A percentile compares a stretch with the other conserved stretches of the same genome.
These are phyloP conservation scores for Picea engelmannii DNA, from an alignment of 83 land plant genomes.

Conservation along the genomic window DNA sequence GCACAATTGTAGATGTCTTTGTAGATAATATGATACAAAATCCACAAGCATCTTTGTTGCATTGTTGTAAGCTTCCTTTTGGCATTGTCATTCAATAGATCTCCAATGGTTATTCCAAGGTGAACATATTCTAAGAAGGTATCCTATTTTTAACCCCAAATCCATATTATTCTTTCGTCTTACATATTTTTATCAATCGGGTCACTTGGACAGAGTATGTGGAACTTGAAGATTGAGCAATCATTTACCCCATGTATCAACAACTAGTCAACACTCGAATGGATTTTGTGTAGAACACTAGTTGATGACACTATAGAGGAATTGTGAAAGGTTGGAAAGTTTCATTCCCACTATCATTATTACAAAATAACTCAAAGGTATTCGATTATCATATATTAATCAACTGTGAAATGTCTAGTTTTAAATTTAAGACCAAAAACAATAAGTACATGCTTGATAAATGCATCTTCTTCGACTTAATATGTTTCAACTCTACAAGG, in stretches of 20 bases:
- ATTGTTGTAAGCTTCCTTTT: conserved; percentile 29
- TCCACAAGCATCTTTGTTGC: background rate
- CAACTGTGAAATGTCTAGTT: too few species aligned
- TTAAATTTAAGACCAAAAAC: too few species aligned
- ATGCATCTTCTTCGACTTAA: background rate
- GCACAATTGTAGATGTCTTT: conserved; percentile 55
- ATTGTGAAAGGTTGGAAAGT: conserved; percentile 80
- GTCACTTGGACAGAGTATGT: conserved; percentile 81
- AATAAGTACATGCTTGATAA: background rate
- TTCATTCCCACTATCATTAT: conserved; percentile 60
- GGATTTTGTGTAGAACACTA: conserved; percentile 82
- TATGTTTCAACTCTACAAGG: too few species aligned
- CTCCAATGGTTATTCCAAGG: conserved; percentile 47
- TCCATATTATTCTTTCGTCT: background rate
- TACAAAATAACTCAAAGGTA: conserved; percentile 67
- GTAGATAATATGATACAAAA: conserved; percentile 20
- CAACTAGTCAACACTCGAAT: conserved; percentile 55
- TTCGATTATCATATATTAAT: background rate
- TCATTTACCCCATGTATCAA: conserved; percentile 39
- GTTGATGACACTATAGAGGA: conserved; percentile 75
- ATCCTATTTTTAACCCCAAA: background rate
- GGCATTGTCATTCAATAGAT: conserved; percentile 35
- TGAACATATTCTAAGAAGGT: background rate
- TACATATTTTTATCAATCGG: background rate
- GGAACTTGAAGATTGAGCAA: conserved; percentile 60